Base-by-base conservation (phyloP, 768 basidiomycete species). In the Kwoniella botswanensis region DNA sequence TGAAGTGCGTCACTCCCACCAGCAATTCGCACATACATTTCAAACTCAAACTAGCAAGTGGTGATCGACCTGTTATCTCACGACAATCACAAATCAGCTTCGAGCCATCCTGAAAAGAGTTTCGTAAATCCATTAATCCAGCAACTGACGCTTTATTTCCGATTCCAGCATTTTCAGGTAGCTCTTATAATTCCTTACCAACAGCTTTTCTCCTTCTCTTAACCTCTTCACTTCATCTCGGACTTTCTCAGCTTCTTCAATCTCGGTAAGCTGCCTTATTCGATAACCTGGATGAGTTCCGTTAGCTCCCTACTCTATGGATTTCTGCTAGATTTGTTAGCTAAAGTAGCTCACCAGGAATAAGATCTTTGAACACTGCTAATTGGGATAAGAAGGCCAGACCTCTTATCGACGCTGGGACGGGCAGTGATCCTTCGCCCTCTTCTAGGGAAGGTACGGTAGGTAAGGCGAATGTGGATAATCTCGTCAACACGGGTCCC, bases 201-300 rank as follows among this genome's bases (percentile, higher is more conserved):
- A 86, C 26, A 95, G 92, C 83, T 98, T 94, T 81, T 99, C 97
- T 88, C 91, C 98, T 79, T 98, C 97, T 73, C 97, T 88, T 74
- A 92, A 91, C 26, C 89, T 88, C 18, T 90, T 87, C 9, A 99
- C 94, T 86, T 93, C 90, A 84, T 98, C 96, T 82, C 93, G 89
- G 74, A 97, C 93, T 85, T 96, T 97, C 83, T 94, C 93, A 3
- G 89, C 86, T 83, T 92, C 93, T 84, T 99, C 97, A 74, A 88
- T 88, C 62, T 94, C 96, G 7, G 93, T 94, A 55, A 98, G 86
- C 18, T 90, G 85, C 64, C 97, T 93, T 82, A 99, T 96, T 71
- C 94, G 91, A 84, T 98, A 99, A 7, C 13, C 44, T 29, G 29
- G 9, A 62, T 43, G 21, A 56, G 6, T 35, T 35, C 4, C 35